Base-by-base conservation (phyloP, 192 early-diverging fungal genomes). In the Coemansia sp. region DNA sequence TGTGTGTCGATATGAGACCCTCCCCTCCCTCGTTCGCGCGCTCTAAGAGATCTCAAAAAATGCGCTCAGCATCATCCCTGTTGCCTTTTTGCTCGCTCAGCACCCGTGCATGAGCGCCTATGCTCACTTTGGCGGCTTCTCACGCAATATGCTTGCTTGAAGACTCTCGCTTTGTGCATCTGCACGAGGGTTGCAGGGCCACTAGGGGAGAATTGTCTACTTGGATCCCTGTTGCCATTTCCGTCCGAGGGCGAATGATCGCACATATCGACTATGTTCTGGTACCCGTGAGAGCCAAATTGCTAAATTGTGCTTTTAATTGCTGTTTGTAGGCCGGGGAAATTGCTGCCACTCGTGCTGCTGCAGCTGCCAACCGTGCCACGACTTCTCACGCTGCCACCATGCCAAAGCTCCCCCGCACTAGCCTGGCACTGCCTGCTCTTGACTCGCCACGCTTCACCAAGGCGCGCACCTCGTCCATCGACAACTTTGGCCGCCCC, bases 381-480 rank as follows among this genome's bases (percentile, higher is more conserved):
- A n/a, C 41, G 13, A 48, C 48, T 38, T 62, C 67, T 37, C 61
- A 57, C 61, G 53, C 41, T n/a, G 23, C 42, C 31, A 35, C 61
- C 33, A 34, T 59, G 65, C 36, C 61, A 12, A 59, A 41, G 55
- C 33, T 59, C 13, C 59, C 65, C 25, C 73, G 73, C 64, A 21
- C 63, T n/a, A 70, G 68, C 52, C 59, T 76, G 64, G 66, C 57
- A 13, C 45, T 73, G n/a, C 18, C 65, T 9, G 57, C 59, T 12
- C 31, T 59, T 21, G 72, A 69, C 8, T 64, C 73, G 6, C 66
- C 73, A 37, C 62, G 73, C 57, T 33, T 69, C 58, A 33, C 37
- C 28, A 41, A 62, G 25, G 31, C 55, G 62, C 73, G 66, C 56
- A 75, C 73, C 16, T 64, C 73, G 23, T 75, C 73, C 13, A 53